Percentiles rank a stretch among this genome's conserved stretches.
These are phyloP conservation scores for Magnolia officinalis DNA, from an alignment of 164 flowering plant genomes.

Conservation along the genomic window DNA sequence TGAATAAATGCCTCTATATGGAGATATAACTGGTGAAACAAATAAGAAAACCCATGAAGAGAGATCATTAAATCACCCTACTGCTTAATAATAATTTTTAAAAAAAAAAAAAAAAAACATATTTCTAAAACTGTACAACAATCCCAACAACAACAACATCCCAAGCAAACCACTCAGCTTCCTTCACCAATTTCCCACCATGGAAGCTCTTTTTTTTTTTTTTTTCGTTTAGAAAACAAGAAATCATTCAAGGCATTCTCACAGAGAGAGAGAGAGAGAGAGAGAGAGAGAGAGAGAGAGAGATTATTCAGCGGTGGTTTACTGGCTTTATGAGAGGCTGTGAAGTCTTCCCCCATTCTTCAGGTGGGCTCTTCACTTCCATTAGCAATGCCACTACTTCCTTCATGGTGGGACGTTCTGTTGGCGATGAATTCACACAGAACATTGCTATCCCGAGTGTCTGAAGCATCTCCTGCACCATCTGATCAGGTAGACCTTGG, in stretches of 20 bases:
- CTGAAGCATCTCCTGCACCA: conserved; percentile 94
- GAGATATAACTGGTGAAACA: too few species aligned
- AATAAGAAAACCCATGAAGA: not conserved
- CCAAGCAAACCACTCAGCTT: conserved; percentile 11
- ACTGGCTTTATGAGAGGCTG: conserved; percentile 88
- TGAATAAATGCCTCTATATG: too few species aligned
- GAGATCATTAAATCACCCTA: not conserved
- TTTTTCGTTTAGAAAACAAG: conserved; percentile 11
- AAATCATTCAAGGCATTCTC: conserved; percentile 22
- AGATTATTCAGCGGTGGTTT: conserved; percentile 38
- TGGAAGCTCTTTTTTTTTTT: conserved; percentile 6
- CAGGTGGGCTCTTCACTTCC: conserved; percentile 87
- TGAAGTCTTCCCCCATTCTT: conserved; percentile 88
- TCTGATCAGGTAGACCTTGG: conserved; percentile 69
- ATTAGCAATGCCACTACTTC: conserved; percentile 88
- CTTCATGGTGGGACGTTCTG: conserved; percentile 93
- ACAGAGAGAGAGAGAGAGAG: conserved; percentile 7
- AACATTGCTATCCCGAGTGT: conserved; percentile 92
- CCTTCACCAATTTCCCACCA: conserved; percentile 9
- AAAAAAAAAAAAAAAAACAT: not conserved
- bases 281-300: not conserved
- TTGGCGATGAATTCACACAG: conserved; percentile 83
- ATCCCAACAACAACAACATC: conserved; percentile 16
- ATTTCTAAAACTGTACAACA: conserved; percentile 43
- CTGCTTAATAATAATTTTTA: not conserved